Evolutionary conservation across 495 filamentous ascomycete genomes (phyloP), one percentile per base, ranked within the genome.

Genomic region (Trichoderma gamsii): DNA sequence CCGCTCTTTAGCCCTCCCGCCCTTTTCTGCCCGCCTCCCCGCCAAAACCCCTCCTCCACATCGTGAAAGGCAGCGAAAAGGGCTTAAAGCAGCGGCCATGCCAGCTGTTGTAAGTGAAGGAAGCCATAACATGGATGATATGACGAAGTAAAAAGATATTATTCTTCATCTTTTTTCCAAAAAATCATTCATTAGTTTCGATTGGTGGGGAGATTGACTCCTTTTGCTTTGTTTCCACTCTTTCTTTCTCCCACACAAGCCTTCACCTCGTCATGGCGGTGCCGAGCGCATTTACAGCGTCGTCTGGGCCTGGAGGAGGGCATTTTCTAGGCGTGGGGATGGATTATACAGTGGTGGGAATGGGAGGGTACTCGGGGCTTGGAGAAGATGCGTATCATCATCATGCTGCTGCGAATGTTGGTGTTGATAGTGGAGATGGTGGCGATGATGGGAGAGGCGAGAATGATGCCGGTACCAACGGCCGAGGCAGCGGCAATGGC

Each of bases 11-110:
- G 15, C 23, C 8, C 52, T 27, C 9, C 9, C 3, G 29, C 21
- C 51, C 23, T 59, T 59, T 12, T 59, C n/a, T 59, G 5, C 11
- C 49, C 7, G 56, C 27, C 13, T 61, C 25, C 56, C 56, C 56
- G 56, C 56, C 56, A 29, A 3, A 32, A 27, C 23, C 56, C 25
- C 27, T 11, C n/a, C 23, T 32, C 27, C 12, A 25, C 9, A 61
- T 29, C 23, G 23, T 11, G 13, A 32, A 25, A 32, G 29, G 56
- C 8, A 29, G 16, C 25, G 13, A 32, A 29, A 56, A 0, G n/a
- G 21, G 21, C 25, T 61, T 29, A 61, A 32, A 61, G 56, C 56
- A 61, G 56, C 56, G 56, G 11, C 56, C 56, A 52, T 23, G 21
- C 49, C 9, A 23, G 9, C 16, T 4, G 49, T 18, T 21, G n/a